These are phyloP conservation scores for Cubamyces lactineus DNA, from an alignment of 768 basidiomycete species.

Conservation along the genomic window DNA sequence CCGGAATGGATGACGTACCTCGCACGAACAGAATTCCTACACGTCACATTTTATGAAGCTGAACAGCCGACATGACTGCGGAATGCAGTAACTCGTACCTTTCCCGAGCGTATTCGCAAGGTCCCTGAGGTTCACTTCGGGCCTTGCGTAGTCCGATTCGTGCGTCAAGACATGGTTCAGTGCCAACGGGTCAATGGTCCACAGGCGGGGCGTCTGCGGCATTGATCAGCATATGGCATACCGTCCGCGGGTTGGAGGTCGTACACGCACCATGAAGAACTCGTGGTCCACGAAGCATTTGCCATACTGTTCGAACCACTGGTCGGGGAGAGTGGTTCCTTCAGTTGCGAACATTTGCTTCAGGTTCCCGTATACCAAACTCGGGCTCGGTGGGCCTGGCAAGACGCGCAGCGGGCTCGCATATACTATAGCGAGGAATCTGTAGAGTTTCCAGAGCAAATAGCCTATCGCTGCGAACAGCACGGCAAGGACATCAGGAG, in stretches of 20 bases:
- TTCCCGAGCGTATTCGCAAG: constrained; percentile 46
- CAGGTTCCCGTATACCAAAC: constrained; percentile 54
- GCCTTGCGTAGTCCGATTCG: constrained; percentile 57
- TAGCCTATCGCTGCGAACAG: neutral
- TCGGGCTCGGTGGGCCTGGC: constrained; percentile 52
- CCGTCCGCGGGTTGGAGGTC: no score
- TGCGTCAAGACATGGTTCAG: constrained; percentile 66
- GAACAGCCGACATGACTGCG: no score
- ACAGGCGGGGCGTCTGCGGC: constrained; percentile 14
- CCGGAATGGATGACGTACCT: neutral
- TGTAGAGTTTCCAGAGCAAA: neutral
- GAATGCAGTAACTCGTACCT: constrained; percentile 30
- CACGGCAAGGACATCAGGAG: neutral
- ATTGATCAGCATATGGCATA: no score
- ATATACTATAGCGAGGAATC: neutral
- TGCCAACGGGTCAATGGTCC: constrained; percentile 56
- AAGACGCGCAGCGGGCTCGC: constrained; percentile 43
- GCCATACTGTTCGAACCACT: constrained; percentile 56
- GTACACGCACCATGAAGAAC: constrained; percentile 45
- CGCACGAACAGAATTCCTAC: constrained; percentile 8
- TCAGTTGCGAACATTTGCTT: constrained; percentile 48
- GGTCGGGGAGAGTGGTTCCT: constrained; percentile 36
- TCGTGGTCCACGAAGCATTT: constrained; percentile 45
- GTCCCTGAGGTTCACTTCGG: constrained; percentile 41
- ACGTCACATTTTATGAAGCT: neutral